Evolutionary conservation across 2,329 filamentous ascomycete species (phyloP).

Genomic region (Hysterium pulicare): DNA sequence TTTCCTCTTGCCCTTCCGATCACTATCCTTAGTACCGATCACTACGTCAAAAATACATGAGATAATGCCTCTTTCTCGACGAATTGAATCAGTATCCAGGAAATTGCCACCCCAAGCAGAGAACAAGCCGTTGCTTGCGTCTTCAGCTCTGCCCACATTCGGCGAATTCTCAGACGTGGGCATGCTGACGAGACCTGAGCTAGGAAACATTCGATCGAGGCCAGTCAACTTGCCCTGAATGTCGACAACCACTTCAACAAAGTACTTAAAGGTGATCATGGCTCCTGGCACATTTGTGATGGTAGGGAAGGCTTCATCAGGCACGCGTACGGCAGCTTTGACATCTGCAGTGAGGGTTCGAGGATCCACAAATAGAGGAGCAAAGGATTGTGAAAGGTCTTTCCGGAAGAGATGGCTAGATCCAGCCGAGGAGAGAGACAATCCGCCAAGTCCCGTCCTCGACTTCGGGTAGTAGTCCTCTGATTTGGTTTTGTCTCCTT

Average conservation of each 20-base stretch:
- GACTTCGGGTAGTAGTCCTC: constrained; percentile 87
- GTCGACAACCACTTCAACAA: constrained; percentile 88
- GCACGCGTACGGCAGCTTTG: constrained; percentile 78
- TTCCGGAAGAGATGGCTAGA: constrained; percentile 94
- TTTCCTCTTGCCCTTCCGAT: constrained; percentile 47
- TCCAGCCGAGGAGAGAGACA: constrained; percentile 81
- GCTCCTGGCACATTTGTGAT: constrained; percentile 85
- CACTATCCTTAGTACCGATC: constrained; percentile 80
- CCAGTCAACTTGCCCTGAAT: constrained; percentile 79
- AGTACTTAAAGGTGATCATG: constrained; percentile 94
- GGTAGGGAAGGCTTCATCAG: constrained; percentile 87
- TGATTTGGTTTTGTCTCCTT: constrained; percentile 66
- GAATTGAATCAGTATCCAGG: constrained; percentile 80
- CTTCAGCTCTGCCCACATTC: constrained; percentile 27
- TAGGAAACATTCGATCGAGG: constrained; percentile 64
- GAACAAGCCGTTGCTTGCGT: constrained; percentile 44
- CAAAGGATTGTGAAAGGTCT: constrained; percentile 84
- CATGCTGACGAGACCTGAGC: constrained; percentile 50
- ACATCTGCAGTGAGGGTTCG: constrained; percentile 72
- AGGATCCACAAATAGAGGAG: constrained; percentile 85
- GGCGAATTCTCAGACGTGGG: constrained; percentile 42
- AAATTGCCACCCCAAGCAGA: constrained; percentile 64
- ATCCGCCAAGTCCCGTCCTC: constrained; percentile 76
- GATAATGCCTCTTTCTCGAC: constrained; percentile 89
- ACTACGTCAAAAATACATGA: constrained; percentile 81